Evolutionary conservation across 352 stramenopile genomes (phyloP), one percentile per base, ranked within the genome.

Genomic region (Pythium phragmitis): DNA sequence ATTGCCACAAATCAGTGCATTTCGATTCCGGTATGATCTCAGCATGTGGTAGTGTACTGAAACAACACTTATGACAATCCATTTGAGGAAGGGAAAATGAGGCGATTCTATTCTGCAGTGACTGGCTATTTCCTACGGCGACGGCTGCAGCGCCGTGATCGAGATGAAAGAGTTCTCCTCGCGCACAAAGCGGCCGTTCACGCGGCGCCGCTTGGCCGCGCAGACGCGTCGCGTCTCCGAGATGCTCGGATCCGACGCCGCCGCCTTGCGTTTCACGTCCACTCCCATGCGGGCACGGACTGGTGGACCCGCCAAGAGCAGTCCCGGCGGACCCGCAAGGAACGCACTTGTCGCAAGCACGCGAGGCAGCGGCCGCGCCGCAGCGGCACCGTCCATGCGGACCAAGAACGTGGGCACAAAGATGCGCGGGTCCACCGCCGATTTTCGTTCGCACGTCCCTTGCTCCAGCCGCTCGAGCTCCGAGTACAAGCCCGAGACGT

Each of bases 121-220:
- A 21, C 6, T 16, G 13, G 17, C 39, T 46, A 46, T 11, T 12
- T 39, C 16, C 26, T 55, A 42, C 8, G 48, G 30, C 8, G 30
- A 42, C 19, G 53, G 53, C 75, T 89, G 80, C 49, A 89, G 69
- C 34, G 72, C 61, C n/a, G 78, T 89, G 59, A 89, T 87, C 39
- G 80, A 79, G 39, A 90, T 73, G 57, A 90, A 90, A 6, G 68
- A 57, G 52, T 72, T 67, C 51, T 85, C 75, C 57, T 88, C 77
- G 17, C 67, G 65, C 49, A 76, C 69, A 55, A 89, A 89, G 57
- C 80, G 80, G 55, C 80, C 80, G 34, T 85, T 89, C 30, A 89
- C 80, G 41, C 78, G 78, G 41, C 85, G 76, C 11, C 80, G 76
- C 68, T 88, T 90, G 43, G 80, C 71, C 11, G 79, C 79, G n/a